Evolutionary conservation across 2,329 filamentous ascomycete genomes (phyloP), one percentile per base, ranked within the genome.

Genomic region (Phialocephala subalpina): DNA sequence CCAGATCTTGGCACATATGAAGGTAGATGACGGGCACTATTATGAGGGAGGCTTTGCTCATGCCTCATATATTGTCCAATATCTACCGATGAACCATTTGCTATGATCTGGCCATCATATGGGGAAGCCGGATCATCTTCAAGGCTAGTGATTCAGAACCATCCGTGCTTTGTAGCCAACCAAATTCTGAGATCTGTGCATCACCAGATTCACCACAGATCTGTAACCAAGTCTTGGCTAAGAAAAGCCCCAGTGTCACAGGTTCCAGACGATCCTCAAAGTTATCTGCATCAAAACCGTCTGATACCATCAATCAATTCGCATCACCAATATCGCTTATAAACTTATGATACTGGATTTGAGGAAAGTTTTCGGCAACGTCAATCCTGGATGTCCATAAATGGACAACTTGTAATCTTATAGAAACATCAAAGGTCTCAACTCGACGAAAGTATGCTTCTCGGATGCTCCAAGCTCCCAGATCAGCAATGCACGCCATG

Each of bases 341-440:
- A 49, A 59, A 49, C 45, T 11, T 22, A 25, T 49, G 45, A 53
- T 33, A 33, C 49, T 22, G 20, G 27, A 5, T 53, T 8, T n/a
- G 25, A 29, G 49, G 27, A 33, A 22, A 33, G 49, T 18, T 33
- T 22, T 27, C 49, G 49, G 49, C 25, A 33, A 18, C 49, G 49
- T 53, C 49, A 22, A 49, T 49, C 45, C 45, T 49, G 40, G 40
- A 60, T 49, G 29, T 20, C n/a, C 38, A 33, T 25, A 38, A 20
- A 4, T 29, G 58, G 25, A 42, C 40, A 61, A 53, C n/a, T 45
- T 40, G 58, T 40, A 60, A 52, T 61, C 33, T 61, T 53, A 33
- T 27, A 38, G 45, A 61, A 61, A 61, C 58, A 61, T 36, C 29
- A 61, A 61, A n/a, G 36, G 58, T 61, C 58, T 61, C 58, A 61